Evolutionary conservation across 2,329 filamentous ascomycete genomes (phyloP), one percentile per base, ranked within the genome.

Genomic region (Cladosporium austrohemisphaericum): DNA sequence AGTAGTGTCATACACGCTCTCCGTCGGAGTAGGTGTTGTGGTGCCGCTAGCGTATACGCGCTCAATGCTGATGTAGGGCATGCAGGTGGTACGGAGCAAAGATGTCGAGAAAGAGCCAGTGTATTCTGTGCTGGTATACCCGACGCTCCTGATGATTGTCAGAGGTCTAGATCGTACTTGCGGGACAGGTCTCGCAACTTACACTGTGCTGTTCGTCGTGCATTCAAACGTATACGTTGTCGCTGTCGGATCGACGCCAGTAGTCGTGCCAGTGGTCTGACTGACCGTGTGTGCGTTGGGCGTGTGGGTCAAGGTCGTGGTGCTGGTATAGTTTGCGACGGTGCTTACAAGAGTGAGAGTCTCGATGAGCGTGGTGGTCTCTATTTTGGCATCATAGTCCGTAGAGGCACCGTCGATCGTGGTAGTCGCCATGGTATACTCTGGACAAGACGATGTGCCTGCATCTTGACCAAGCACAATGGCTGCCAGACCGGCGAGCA

Each of bases 171-270:
- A 4, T 13, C 14, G 5, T 10, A 13, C 29, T 5, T 13, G 29
- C 13, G 29, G 29, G 29, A 13, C 13, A 5, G 11, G 5, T 13
- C 4, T 31, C 10, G 6, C 5, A 4, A 33, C 41, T 45, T 25
- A 45, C 41, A 45, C 31, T 33, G 41, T 45, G 14, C 41, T 45
- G 22, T 45, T 45, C 5, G 41, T 35, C 1, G 31, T 45, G 14
- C 41, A 45, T 11, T 45, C 41, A 14, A 18, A 26, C 5, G 41
- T 45, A 31, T 45, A 45, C 4, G 41, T 36, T n/a, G 41, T 45
- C 6, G 41, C 14, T 25, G 41, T 45, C 5, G 41, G 29, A n/a
- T 33, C 14, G 19, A 45, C 6, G 26, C 29, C 41, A 26, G 41
- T 45, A 35, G 41, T 29, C 13, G 31, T 45, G 3, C 41, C 41